These are phyloP conservation scores for Cystofilobasidium ferigula DNA, from an alignment of 768 basidiomycete genomes.

Conservation along the genomic window DNA sequence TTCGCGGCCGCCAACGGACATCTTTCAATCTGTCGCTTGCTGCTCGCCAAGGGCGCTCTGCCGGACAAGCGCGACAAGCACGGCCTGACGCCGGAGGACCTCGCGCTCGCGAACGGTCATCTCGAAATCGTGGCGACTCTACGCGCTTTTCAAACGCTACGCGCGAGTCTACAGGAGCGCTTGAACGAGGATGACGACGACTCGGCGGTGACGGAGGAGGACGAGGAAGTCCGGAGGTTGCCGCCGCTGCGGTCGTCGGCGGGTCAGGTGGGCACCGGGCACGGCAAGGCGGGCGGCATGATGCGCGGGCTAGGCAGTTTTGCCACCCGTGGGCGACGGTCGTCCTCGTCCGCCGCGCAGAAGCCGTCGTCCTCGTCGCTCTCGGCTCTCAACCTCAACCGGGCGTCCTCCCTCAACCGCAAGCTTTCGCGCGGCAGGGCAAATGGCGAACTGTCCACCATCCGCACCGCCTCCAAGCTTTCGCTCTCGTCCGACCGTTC, in stretches of 20 bases:
- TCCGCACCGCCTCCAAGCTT: constrained; percentile 2
- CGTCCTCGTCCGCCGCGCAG: constrained; percentile 3
- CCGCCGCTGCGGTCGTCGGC: constrained; percentile 5
- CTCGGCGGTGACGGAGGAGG: constrained; percentile 35
- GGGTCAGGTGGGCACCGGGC: neutral
- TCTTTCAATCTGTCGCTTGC: constrained; percentile 58
- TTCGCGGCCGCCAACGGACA: constrained; percentile 96
- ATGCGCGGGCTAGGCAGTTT: constrained; percentile 10
- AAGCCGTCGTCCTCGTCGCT: neutral
- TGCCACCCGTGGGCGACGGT: neutral
- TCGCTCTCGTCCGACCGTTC: constrained; percentile 5
- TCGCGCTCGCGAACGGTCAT: constrained; percentile 72
- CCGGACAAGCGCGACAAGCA: constrained; percentile 79
- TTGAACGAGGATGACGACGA: constrained; percentile 11
- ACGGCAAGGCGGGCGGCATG: constrained; percentile 5
- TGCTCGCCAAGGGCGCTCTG: constrained; percentile 74
- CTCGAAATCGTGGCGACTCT: constrained; percentile 64
- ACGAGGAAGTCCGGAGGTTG: neutral
- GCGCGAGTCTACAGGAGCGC: neutral
- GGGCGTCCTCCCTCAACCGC: neutral
- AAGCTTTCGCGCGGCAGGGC: neutral
- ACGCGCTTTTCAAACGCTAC: constrained; percentile 45
- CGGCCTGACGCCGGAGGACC: constrained; percentile 71
- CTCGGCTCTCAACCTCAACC: neutral
- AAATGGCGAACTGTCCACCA: neutral